These are phyloP conservation scores for Fusarium proliferatum DNA, from an alignment of 2,329 filamentous ascomycete species.

Conservation along the genomic window DNA sequence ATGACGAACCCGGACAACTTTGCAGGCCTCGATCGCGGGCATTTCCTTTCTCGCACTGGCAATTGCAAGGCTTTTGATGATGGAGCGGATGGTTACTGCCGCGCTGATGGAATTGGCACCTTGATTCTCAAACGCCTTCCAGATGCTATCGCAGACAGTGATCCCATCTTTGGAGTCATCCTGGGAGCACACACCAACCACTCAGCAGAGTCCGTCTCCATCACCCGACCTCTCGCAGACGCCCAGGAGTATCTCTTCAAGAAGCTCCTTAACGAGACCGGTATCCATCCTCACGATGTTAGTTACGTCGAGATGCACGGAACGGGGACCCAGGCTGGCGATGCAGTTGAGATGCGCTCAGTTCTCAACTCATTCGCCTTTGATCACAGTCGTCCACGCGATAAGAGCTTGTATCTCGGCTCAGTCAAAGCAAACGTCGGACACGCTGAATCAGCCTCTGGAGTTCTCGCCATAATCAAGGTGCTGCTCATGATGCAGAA, in stretches of 20 bases:
- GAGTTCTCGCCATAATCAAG: background rate
- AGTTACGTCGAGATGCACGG: constrained; percentile 92
- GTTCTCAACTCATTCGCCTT: constrained; percentile 70
- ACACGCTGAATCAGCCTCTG: constrained; percentile 55
- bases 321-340: constrained; percentile 88
- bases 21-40: constrained; percentile 70
- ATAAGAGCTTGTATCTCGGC: constrained; percentile 68
- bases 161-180: constrained; percentile 39
- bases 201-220: constrained; percentile 32
- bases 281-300: constrained; percentile 80
- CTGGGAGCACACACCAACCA: constrained; percentile 38
- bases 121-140: constrained; percentile 76
- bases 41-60: constrained; percentile 66
- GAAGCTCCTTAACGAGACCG: constrained; percentile 75
- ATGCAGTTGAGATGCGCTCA: constrained; percentile 84
- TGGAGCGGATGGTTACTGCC: constrained; percentile 84
- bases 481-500: constrained; percentile 3
- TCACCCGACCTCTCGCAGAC: constrained; percentile 71
- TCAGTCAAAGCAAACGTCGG: constrained; percentile 74
- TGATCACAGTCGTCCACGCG: constrained; percentile 55
- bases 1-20: constrained; percentile 75
- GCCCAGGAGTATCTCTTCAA: constrained; percentile 68
- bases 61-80: constrained; percentile 74
- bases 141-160: constrained; percentile 33
- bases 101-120: constrained; percentile 79